Evolutionary conservation across 1,284 basidiomycete species (phyloP), one percentile per base, ranked within the genome.

Genomic region (Pisolithus thermaeus): DNA sequence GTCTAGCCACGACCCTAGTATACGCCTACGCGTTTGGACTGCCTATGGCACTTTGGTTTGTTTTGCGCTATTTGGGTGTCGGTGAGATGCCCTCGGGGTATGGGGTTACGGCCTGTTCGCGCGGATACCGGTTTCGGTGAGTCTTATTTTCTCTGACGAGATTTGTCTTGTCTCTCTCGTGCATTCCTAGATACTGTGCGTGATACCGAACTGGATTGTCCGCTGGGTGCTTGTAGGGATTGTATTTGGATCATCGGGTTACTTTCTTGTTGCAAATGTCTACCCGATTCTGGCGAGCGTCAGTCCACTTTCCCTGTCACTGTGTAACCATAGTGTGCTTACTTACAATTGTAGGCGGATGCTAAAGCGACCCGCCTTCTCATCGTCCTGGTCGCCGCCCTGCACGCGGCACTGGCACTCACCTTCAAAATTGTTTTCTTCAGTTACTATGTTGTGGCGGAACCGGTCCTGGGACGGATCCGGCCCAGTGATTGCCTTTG

Each of bases 401-500:
- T 94, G 11, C 91, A 95, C 60, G 79, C 79, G 1, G 87, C 71
- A 1, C 71, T 94, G 51, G 90, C 92, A 0, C 73, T 95, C 25
- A 79, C 85, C 11, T 90, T 95, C 77, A 91, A 93, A 67, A 72
- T 92, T 20, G 69, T 93, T 32, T 95, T 95, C 74, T 95, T 95
- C 74, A 86, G 81, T 65, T 92, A 88, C 67, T 90, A 90, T 55
- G 75, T 84, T 37, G 66, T 82, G 6, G 70, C 72, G 3, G 76
- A 80, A 76, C 83, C 46, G 83, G 80, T 6, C 61, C 59, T 9
- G 74, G 74, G 57, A 37, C 44, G 11, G 51, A 52, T 9, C 50
- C 51, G 6, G n/a, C 32, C 6, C 47, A 22, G 30, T 41, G n/a
- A 36, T 51, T 42, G 3, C 7, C n/a, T 20, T 20, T 20, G 37